phyloP scores from a whole-genome alignment of 768 basidiomycete species.

The Podaxis sp. region DNA sequence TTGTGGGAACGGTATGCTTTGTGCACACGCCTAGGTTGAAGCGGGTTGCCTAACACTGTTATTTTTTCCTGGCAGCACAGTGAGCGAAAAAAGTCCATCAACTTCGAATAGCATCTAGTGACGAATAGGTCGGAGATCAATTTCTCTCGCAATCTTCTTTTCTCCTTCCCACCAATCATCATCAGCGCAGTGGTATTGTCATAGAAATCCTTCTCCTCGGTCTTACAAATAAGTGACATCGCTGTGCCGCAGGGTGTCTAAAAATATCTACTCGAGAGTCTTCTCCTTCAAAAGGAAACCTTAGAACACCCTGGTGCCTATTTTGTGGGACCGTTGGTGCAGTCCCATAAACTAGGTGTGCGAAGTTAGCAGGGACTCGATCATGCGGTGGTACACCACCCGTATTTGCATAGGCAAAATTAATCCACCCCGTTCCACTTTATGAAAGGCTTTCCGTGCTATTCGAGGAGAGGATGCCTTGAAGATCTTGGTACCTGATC shows the following conservation, averaged over 20 bases:
- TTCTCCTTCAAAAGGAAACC: not conserved
- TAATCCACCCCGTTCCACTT: not conserved
- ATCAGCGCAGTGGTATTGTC: not conserved
- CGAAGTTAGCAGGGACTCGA: not conserved
- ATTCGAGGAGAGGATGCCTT: not conserved
- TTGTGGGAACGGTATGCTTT: not conserved
- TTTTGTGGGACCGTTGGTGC: not conserved
- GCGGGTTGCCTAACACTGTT: not conserved
- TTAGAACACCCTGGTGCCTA: not conserved
- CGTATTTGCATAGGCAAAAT: not conserved
- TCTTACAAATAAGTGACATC: not conserved
- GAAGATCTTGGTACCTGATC: not conserved
- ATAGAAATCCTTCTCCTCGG: not conserved
- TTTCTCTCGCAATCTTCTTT: not conserved
- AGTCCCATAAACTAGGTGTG: not conserved
- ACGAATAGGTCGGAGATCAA: not conserved
- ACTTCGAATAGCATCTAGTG: not conserved
- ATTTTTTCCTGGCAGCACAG: not conserved
- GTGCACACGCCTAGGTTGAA: not conserved
- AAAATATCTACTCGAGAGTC: not conserved
- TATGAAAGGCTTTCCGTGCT: constrained; percentile 7
- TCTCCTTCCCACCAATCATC: not conserved
- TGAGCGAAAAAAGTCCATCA: no score
- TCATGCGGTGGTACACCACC: not conserved
- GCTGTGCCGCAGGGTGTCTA: not conserved